These are phyloP conservation scores for Neckera pumila DNA, from an alignment of 225 moss, liverwort and hornwort genomes.

Conservation along the genomic window DNA sequence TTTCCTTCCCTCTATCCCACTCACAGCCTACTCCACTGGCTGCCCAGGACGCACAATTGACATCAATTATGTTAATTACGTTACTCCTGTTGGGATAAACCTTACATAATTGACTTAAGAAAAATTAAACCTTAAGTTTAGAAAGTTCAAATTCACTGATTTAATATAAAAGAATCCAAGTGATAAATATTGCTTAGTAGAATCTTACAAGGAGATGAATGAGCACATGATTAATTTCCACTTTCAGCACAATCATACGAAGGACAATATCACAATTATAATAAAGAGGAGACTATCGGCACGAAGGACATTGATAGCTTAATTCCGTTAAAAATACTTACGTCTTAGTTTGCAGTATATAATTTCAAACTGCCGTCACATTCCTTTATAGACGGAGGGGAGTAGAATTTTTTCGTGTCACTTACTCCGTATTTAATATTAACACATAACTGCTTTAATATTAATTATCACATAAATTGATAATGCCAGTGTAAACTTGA, in stretches of 20 bases:
- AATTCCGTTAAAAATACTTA: background rate
- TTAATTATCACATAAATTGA: background rate
- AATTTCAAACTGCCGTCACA: background rate
- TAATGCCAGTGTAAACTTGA: background rate
- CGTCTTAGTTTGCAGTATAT: background rate
- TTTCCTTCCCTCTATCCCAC: too few species aligned
- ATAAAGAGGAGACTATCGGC: background rate
- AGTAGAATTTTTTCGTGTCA: background rate
- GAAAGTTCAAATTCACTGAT: background rate
- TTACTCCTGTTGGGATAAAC: background rate
- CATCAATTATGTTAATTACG: too few species aligned
- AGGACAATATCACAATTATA: background rate
- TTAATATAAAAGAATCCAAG: background rate
- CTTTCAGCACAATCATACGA: background rate
- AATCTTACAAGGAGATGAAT: background rate
- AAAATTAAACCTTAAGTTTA: background rate
- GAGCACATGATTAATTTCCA: background rate
- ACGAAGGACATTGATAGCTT: background rate
- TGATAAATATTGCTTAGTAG: background rate
- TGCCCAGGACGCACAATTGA: too few species aligned
- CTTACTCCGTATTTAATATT: background rate
- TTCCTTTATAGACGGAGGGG: background rate
- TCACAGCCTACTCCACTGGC: too few species aligned
- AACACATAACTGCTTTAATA: background rate
- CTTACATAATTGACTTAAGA: background rate